Conservation (phyloP, 768 basidiomycete genomes). For the Leccinellum luteum region DNA sequence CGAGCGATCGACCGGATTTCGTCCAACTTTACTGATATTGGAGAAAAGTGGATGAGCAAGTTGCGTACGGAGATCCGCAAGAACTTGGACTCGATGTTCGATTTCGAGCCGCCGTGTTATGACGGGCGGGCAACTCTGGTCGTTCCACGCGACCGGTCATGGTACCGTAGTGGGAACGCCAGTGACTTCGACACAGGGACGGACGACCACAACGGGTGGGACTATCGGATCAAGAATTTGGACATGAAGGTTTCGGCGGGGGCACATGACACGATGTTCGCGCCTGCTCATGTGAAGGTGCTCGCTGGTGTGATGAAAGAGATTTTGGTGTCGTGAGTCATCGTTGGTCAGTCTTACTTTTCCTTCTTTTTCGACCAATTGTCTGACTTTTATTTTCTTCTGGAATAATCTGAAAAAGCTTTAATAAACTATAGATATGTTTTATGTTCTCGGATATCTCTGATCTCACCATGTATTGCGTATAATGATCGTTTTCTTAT, state of each 20-base stretch:
- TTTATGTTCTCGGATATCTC: too few relatives aligned
- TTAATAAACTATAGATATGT: too few relatives aligned
- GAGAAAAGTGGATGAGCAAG: conserved; percentile 31
- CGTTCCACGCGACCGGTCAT: conserved; percentile 32
- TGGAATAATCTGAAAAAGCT: too few relatives aligned
- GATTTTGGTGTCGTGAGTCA: conserved; percentile 12
- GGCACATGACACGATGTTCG: conserved; percentile 32
- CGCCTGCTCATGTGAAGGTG: conserved; percentile 30
- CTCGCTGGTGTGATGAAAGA: conserved; percentile 26
- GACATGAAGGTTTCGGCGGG: conserved; percentile 29
- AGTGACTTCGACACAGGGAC: conserved; percentile 30
- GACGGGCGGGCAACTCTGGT: conserved; percentile 23
- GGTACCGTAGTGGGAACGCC: conserved; percentile 30
- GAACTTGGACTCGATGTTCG: conserved; percentile 34
- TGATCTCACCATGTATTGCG: too few relatives aligned
- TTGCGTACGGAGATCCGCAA: conserved; percentile 30
- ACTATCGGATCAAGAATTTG: conserved; percentile 24
- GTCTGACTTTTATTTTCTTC: background rate
- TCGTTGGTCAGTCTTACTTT: background rate
- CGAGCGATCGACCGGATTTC: conserved; percentile 31
- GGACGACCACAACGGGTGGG: conserved; percentile 33
- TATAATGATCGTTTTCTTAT: too few relatives aligned
- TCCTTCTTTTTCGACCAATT: background rate
- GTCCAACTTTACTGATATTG: conserved; percentile 32
- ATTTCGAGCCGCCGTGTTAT: conserved; percentile 28